phyloP scores from a whole-genome alignment of 495 filamentous ascomycete genomes.

The Stereocaulon alpinum region DNA sequence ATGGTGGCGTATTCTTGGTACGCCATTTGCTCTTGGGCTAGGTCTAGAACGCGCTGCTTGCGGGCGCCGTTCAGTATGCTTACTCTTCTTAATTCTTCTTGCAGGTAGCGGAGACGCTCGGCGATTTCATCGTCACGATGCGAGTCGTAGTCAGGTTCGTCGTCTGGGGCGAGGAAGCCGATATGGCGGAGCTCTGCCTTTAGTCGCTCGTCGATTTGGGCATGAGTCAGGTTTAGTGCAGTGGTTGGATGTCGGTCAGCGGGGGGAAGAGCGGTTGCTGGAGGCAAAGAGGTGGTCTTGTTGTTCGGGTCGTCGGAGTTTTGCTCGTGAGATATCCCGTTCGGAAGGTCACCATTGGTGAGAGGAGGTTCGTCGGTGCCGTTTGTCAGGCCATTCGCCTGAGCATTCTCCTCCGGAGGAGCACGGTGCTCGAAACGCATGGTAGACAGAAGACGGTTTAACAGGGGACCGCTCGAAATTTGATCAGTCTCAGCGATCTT shows the following conservation, averaged over 20 bases:
- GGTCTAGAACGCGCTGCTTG: constrained; percentile 72
- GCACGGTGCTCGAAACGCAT: constrained; percentile 73
- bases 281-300: constrained; percentile 42
- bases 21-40: constrained; percentile 84
- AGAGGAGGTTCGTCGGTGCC: constrained; percentile 42
- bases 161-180: constrained; percentile 67
- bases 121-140: constrained; percentile 93
- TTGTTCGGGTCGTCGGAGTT: constrained; percentile 33
- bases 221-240: constrained; percentile 59
- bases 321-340: constrained; percentile 42
- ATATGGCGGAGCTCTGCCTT: constrained; percentile 90
- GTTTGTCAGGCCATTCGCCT: constrained; percentile 41
- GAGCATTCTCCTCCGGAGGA: constrained; percentile 45
- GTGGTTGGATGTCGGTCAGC: constrained; percentile 43
- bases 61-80: constrained; percentile 79
- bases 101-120: constrained; percentile 74
- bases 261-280: constrained; percentile 53
- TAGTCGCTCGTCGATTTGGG: constrained; percentile 76
- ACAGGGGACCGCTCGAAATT: constrained; percentile 76
- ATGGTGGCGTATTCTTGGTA: constrained; percentile 95
- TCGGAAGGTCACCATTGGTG: constrained; percentile 42
- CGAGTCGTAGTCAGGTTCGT: constrained; percentile 67
- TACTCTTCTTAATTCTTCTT: constrained; percentile 68
- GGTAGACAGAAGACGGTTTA: constrained; percentile 71
- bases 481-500: constrained; percentile 77